Conservation (phyloP, 768 basidiomycete genomes). For the Trametopsis cervina region DNA sequence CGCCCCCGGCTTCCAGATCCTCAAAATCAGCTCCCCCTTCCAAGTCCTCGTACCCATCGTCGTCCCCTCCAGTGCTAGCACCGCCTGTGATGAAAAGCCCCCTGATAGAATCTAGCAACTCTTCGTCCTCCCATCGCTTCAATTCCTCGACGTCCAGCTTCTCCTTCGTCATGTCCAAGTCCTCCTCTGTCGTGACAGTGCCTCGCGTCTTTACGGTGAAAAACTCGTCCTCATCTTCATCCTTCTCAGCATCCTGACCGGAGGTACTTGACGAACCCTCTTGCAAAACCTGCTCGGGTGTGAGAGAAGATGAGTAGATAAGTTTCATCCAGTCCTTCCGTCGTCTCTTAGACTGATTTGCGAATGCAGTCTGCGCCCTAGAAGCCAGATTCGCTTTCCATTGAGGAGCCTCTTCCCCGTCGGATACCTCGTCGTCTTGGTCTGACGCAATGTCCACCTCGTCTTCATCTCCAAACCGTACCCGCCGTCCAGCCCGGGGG, state of each 20-base stretch:
- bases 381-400: constrained; percentile 70
- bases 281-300: constrained; percentile 59
- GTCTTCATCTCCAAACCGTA: constrained; percentile 41
- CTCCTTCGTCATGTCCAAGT: constrained; percentile 67
- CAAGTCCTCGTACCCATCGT: constrained; percentile 31
- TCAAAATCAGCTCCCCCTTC: constrained; percentile 33
- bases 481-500: constrained; percentile 19
- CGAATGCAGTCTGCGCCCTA: constrained; percentile 40
- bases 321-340: constrained; percentile 78
- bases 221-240: constrained; percentile 62
- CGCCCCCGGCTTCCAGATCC: constrained; percentile 29
- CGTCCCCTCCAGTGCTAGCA: constrained; percentile 28
- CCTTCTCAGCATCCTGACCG: constrained; percentile 19
- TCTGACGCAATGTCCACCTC: constrained; percentile 42
- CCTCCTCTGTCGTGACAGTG: constrained; percentile 36
- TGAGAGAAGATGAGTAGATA: constrained; percentile 67
- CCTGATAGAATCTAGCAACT: constrained; percentile 78
- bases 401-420: constrained; percentile 43
- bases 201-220: constrained; percentile 49
- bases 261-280: constrained; percentile 25
- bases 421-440: constrained; percentile 31
- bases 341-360: constrained; percentile 31
- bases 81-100: constrained; percentile 85
- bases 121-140: constrained; percentile 79
- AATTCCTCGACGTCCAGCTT: constrained; percentile 40